These are phyloP conservation scores for Neurospora sp. DNA, from an alignment of 495 filamentous ascomycete genomes.

Conservation along the genomic window DNA sequence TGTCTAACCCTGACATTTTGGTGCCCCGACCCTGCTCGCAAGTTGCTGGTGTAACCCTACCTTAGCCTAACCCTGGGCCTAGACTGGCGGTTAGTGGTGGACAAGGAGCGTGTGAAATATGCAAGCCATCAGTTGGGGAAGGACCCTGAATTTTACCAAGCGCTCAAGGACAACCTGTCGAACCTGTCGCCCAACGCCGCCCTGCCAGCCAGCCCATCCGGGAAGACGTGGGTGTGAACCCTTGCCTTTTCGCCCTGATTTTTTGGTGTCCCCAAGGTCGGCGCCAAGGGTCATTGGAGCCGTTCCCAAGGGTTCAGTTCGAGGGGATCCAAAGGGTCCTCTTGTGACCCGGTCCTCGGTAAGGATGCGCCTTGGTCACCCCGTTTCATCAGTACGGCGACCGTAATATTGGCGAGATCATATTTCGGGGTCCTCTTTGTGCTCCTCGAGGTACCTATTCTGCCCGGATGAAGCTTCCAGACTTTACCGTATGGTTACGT, in stretches of 20 bases:
- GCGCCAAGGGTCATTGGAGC: background rate
- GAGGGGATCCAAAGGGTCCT: background rate
- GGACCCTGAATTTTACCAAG: constrained; percentile 20
- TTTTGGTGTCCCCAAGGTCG: background rate
- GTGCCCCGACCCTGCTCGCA: background rate
- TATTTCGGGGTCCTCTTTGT: background rate
- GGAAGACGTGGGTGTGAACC: background rate
- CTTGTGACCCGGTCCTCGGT: background rate
- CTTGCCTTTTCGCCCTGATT: background rate
- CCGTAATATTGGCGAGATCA: background rate
- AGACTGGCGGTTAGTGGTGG: constrained; percentile 6
- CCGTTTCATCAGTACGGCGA: background rate
- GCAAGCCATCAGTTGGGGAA: constrained; percentile 23
- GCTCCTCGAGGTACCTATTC: background rate
- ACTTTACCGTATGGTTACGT: background rate
- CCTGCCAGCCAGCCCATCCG: background rate
- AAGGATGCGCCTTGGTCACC: background rate
- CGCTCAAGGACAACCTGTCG: background rate
- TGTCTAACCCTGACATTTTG: background rate
- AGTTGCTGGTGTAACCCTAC: constrained; percentile 1
- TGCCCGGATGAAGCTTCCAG: background rate
- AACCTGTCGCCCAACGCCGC: background rate
- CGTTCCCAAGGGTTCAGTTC: background rate
- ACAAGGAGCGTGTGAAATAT: constrained; percentile 7
- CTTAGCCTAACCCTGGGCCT: background rate